phyloP scores from a whole-genome alignment of 495 filamentous ascomycete species.

The Penicillium angulare region DNA sequence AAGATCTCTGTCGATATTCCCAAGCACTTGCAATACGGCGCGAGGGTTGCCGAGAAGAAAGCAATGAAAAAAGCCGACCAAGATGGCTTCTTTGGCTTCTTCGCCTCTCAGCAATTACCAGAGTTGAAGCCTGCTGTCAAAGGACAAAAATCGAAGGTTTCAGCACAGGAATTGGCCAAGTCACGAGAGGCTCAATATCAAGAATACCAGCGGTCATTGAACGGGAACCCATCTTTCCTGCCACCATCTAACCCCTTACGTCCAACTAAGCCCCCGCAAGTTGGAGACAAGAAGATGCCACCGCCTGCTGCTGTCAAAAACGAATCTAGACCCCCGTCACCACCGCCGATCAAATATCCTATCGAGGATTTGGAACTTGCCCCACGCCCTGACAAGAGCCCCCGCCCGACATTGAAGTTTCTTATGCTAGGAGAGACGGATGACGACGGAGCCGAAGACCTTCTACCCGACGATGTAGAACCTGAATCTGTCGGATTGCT shows the following conservation, averaged over 20 bases:
- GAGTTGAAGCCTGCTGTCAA: conserved; percentile 81
- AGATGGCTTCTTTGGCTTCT: conserved; percentile 53
- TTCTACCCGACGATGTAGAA: conserved; percentile 58
- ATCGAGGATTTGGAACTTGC: conserved; percentile 88
- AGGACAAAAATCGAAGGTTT: conserved; percentile 65
- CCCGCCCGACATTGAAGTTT: conserved; percentile 75
- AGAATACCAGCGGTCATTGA: conserved; percentile 53
- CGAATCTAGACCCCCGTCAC: conserved; percentile 57
- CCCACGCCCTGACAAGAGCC: conserved; percentile 54
- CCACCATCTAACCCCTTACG: conserved; percentile 30
- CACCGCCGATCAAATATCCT: conserved; percentile 85
- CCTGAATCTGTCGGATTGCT: conserved; percentile 79
- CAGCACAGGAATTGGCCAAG: conserved; percentile 43
- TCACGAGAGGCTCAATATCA: conserved; percentile 48
- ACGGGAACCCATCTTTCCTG: conserved; percentile 49
- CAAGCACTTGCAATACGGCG: conserved; percentile 75
- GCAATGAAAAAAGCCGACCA: conserved; percentile 66
- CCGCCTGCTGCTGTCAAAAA: conserved; percentile 34
- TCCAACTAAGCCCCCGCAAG: conserved; percentile 37
- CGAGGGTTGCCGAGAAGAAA: conserved; percentile 75
- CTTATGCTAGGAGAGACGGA: conserved; percentile 58
- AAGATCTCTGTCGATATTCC: conserved; percentile 84
- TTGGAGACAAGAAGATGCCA: conserved; percentile 37
- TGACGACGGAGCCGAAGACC: conserved; percentile 37
- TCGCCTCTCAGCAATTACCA: conserved; percentile 59